These are phyloP conservation scores for Mycena olivaceomarginata DNA, from an alignment of 768 basidiomycete species.

Conservation along the genomic window DNA sequence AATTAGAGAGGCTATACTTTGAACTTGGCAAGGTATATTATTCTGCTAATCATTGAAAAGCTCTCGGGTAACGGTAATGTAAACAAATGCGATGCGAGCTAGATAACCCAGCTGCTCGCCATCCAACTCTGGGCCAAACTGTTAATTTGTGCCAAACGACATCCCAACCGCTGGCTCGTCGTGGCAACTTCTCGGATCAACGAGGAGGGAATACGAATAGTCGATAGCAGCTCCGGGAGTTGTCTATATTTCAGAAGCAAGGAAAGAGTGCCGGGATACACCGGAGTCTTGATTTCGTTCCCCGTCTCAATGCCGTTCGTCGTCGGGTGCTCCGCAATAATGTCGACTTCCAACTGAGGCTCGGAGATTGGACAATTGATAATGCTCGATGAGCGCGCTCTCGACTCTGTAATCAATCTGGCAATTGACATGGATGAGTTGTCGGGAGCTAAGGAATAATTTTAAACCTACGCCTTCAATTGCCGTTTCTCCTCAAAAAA, in stretches of 20 bases:
- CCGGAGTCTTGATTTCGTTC: not conserved
- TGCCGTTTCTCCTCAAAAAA: conserved; percentile 36
- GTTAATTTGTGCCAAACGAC: not conserved
- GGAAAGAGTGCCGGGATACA: not conserved
- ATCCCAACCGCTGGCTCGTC: not conserved
- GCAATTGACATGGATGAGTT: not conserved
- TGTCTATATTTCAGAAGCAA: not conserved
- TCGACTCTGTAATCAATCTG: conserved; percentile 30
- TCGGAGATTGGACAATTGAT: not conserved
- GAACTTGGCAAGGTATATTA: not conserved
- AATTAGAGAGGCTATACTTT: no score
- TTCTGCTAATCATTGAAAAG: not conserved
- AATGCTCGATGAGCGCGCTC: not conserved
- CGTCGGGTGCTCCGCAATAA: not conserved
- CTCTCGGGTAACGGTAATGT: not conserved
- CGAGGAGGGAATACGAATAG: conserved; percentile 2
- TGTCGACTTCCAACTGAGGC: not conserved
- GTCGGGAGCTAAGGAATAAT: not conserved
- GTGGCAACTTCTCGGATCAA: conserved; percentile 7
- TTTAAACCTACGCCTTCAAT: conserved; percentile 12
- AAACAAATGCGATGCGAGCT: not conserved
- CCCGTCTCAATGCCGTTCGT: not conserved
- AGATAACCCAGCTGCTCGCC: not conserved
- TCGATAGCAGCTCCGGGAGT: not conserved
- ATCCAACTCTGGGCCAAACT: conserved; percentile 16